Evolutionary conservation across 495 filamentous ascomycete genomes (phyloP).

Genomic region (Neurospora sp.): DNA sequence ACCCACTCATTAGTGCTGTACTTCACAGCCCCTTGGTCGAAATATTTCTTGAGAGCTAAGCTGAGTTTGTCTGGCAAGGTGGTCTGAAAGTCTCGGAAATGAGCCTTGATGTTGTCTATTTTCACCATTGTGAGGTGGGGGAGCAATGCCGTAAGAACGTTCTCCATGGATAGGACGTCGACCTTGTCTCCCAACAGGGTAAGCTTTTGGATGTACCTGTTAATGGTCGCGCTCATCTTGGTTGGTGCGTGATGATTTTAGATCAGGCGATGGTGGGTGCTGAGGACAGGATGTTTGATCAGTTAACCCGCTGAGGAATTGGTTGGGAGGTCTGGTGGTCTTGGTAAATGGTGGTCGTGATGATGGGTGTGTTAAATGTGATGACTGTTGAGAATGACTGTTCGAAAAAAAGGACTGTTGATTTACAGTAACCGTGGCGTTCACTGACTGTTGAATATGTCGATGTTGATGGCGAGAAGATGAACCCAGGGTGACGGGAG

Average conservation of each 20-base stretch:
- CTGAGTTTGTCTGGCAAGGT: background rate
- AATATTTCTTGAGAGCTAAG: background rate
- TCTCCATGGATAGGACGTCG: background rate
- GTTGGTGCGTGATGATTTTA: background rate
- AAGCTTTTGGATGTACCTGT: background rate
- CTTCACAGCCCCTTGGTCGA: background rate
- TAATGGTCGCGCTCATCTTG: background rate
- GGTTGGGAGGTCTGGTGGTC: background rate
- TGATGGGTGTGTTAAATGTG: background rate
- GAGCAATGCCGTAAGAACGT: background rate
- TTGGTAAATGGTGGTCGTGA: background rate
- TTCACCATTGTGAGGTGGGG: background rate
- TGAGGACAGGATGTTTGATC: background rate
- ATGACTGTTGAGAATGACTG: background rate
- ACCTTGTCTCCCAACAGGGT: background rate
- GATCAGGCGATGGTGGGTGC: background rate
- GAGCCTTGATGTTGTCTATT: background rate
- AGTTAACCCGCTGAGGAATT: background rate
- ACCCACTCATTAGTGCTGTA: background rate
- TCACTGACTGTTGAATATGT: background rate
- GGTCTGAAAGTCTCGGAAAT: background rate
- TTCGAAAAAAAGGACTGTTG: background rate
- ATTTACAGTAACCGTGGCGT: background rate
- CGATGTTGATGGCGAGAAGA: background rate
- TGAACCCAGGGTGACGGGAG: background rate